A percentile compares a stretch with the other conserved stretches of the same genome.
These are phyloP conservation scores for Alternaria consortialis DNA, from an alignment of 2,329 filamentous ascomycete species.

Conservation along the genomic window DNA sequence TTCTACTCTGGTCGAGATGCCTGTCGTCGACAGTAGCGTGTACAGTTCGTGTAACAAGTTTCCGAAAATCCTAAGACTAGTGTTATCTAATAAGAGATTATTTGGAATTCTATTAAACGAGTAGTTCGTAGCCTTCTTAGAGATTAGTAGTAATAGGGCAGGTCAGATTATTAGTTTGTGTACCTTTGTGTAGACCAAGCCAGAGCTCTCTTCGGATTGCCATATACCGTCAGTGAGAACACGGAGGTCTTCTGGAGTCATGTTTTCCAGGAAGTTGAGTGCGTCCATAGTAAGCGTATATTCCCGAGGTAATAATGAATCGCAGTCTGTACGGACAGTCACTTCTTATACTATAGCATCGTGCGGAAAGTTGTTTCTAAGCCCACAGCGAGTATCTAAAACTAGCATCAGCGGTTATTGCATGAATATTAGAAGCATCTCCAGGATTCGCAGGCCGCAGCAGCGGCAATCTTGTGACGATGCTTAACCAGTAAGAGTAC, in stretches of 20 bases:
- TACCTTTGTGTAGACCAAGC: neutral
- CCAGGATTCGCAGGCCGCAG: neutral
- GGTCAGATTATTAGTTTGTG: neutral
- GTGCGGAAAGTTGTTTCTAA: neutral
- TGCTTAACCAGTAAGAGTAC: neutral
- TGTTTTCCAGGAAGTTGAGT: neutral
- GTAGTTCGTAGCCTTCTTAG: neutral
- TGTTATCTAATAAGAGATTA: neutral
- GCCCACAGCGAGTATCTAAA: neutral
- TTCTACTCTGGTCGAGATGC: neutral
- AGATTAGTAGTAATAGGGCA: neutral
- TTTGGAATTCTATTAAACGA: neutral
- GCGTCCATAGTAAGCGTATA: neutral
- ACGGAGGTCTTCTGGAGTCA: neutral
- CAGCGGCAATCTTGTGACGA: neutral
- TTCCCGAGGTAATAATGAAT: neutral
- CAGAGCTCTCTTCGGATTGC: neutral
- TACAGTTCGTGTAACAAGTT: neutral
- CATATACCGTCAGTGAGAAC: neutral
- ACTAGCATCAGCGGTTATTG: neutral
- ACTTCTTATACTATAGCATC: neutral
- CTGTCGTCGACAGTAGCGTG: neutral
- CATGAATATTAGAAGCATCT: neutral
- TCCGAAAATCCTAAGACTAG: neutral
- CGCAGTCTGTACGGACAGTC: neutral